phyloP scores from a whole-genome alignment of 2,329 filamentous ascomycete species.

The Simplicillium sp. region DNA sequence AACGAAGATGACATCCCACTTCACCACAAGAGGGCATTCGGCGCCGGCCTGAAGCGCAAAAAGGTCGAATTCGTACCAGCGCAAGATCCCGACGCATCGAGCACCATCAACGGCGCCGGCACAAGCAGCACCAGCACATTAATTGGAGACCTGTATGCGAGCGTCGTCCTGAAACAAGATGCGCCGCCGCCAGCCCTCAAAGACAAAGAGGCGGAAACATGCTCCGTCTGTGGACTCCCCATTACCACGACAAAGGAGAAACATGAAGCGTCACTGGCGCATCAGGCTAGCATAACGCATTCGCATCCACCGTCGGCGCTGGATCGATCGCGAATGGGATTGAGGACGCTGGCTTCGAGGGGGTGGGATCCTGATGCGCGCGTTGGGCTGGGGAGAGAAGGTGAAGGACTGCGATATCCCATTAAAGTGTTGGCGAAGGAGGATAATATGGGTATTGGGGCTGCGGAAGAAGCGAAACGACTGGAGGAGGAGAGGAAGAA shows the following conservation, averaged over 20 bases:
- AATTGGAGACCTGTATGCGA: slow-evolving; percentile 54
- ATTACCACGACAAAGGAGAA: slow-evolving; percentile 19
- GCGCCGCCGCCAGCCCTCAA: slow-evolving; percentile 12
- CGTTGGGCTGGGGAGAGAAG: slow-evolving; percentile 58
- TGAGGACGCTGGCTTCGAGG: slow-evolving; percentile 54
- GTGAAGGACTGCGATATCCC: slow-evolving; percentile 67
- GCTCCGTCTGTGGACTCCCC: slow-evolving; percentile 25
- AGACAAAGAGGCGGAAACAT: slow-evolving; percentile 13
- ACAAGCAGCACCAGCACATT: slow-evolving; percentile 16
- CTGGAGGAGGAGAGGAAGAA: slow-evolving; percentile 27
- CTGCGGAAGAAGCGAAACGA: slow-evolving; percentile 23
- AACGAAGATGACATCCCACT: slow-evolving; percentile 40
- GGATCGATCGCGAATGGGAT: slow-evolving; percentile 60
- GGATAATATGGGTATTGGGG: slow-evolving; percentile 66
- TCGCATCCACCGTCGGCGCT: slow-evolving; percentile 64
- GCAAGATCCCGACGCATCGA: slow-evolving; percentile 24
- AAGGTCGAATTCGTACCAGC: slow-evolving; percentile 49
- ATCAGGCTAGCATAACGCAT: slow-evolving; percentile 61
- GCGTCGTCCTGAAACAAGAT: slow-evolving; percentile 49
- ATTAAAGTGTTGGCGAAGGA: slow-evolving; percentile 65
- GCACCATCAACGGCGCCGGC: slow-evolving; percentile 12
- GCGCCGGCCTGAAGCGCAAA: slow-evolving; percentile 44
- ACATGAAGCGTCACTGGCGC: slow-evolving; percentile 57
- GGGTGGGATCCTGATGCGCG: slow-evolving; percentile 71
- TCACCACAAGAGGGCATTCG: slow-evolving; percentile 44